Evolutionary conservation across 164 flowering plant species (phyloP).

Genomic region (Pachysandra terminalis): DNA sequence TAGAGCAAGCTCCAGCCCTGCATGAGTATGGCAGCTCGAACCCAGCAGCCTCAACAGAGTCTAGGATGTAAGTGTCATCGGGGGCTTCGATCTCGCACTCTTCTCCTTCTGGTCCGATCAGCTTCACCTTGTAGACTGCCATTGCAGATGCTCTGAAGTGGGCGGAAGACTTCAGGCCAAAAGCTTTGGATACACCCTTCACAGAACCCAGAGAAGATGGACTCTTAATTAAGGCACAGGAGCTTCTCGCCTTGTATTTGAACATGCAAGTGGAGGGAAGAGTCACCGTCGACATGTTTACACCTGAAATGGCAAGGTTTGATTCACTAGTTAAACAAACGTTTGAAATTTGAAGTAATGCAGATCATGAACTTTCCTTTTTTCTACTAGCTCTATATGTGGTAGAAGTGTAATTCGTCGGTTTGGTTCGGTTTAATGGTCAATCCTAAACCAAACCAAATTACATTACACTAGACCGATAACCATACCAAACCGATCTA

Average conservation of each 20-base stretch:
- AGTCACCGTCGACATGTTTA: conserved; percentile 26
- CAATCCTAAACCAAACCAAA: too few relatives aligned
- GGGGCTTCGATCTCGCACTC: conserved; percentile 69
- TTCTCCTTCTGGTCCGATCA: conserved; percentile 58
- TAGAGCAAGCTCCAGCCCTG: conserved; percentile 83
- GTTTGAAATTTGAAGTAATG: too few relatives aligned
- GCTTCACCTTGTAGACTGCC: conserved; percentile 67
- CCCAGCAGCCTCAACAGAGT: conserved; percentile 68
- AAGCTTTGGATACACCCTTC: conserved; percentile 38
- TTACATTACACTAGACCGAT: too few relatives aligned
- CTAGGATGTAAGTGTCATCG: conserved; percentile 62
- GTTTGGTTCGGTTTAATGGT: too few relatives aligned
- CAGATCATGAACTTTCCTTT: too few relatives aligned
- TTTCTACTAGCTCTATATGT: too few relatives aligned
- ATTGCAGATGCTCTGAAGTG: conserved; percentile 38
- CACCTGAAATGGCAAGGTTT: conserved; percentile 14
- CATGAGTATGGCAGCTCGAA: conserved; percentile 75
- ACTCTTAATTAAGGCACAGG: conserved; percentile 24
- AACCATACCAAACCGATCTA: too few relatives aligned
- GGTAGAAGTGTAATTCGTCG: too few relatives aligned
- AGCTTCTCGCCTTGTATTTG: conserved; percentile 10
- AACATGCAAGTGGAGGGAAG: conserved; percentile 25
- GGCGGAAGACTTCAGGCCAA: conserved; percentile 48
- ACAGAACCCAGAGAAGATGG: conserved; percentile 36
- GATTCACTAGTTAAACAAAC: background rate